A percentile compares a stretch with the other conserved stretches of the same genome.
Conservation (phyloP, 352 stramenopile genomes). For the Elongisporangium senticosum region DNA sequence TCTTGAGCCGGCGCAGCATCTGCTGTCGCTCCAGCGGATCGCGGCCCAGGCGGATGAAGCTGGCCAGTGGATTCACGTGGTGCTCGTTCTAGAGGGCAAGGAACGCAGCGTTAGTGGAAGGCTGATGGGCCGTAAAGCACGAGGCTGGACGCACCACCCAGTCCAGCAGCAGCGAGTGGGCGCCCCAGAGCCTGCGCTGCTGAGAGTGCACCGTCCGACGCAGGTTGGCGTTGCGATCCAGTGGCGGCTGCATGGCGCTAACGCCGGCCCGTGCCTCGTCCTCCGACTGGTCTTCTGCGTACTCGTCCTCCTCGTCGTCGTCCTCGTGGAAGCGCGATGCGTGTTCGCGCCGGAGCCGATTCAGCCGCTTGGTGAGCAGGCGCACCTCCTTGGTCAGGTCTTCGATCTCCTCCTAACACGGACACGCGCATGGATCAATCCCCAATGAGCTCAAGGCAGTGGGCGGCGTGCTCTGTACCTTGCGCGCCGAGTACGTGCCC, state of each 20-base stretch:
- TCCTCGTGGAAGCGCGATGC: not conserved
- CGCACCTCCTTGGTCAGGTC: not conserved
- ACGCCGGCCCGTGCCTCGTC: not conserved
- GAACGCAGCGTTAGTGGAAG: not conserved
- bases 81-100: not conserved
- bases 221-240: not conserved
- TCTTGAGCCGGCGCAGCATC: constrained; percentile 3
- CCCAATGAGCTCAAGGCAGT: too few relatives aligned
- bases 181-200: not conserved
- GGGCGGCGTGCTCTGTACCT: constrained; percentile 3
- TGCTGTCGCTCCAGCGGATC: constrained; percentile 3
- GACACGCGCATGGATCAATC: too few relatives aligned
- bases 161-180: not conserved
- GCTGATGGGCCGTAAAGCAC: not conserved
- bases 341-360: not conserved
- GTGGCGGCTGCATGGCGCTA: not conserved
- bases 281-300: not conserved
- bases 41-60: constrained; percentile 5
- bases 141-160: not conserved
- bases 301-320: not conserved
- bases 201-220: not conserved
- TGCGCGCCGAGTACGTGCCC: constrained; percentile 18
- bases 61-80: constrained; percentile 6
- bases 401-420: not conserved
- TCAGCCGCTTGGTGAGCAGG: not conserved